A percentile compares a stretch with the other conserved stretches of the same genome.
Evolutionary conservation across 2,329 filamentous ascomycete genomes (phyloP).

Genomic region (Stemphylium vesicarium): DNA sequence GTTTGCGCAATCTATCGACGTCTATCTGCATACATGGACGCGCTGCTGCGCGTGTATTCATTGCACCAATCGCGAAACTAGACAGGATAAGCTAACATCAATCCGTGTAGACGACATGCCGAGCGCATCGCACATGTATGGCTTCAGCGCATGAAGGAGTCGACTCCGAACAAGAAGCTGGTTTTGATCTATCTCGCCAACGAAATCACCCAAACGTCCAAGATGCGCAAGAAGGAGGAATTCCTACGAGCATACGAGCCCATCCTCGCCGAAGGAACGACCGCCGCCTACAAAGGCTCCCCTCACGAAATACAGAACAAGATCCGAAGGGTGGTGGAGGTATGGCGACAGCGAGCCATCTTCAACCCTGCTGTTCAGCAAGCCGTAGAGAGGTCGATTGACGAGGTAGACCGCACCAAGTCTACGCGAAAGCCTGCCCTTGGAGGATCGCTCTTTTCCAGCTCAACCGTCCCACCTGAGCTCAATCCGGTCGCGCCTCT

Average conservation of each 20-base stretch:
- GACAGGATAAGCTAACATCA: conserved; percentile 25
- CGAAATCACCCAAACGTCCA: conserved; percentile 95
- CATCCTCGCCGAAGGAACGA: conserved; percentile 87
- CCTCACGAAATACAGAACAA: conserved; percentile 84
- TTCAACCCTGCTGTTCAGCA: conserved; percentile 83
- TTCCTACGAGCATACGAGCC: conserved; percentile 92
- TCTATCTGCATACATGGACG: not conserved
- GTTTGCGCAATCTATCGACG: conserved; percentile 8
- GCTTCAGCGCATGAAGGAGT: conserved; percentile 88
- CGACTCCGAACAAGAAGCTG: conserved; percentile 81
- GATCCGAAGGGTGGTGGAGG: conserved; percentile 86
- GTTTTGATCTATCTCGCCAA: conserved; percentile 96
- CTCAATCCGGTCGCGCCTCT: conserved; percentile 75
- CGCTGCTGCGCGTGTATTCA: not conserved
- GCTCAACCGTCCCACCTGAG: conserved; percentile 72
- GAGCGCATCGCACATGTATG: conserved; percentile 91
- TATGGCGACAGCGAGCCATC: conserved; percentile 87
- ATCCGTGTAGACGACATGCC: conserved; percentile 75
- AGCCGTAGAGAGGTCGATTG: conserved; percentile 78
- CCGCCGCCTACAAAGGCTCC: conserved; percentile 88
- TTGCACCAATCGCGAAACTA: conserved; percentile 1
- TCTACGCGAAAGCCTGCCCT: conserved; percentile 62
- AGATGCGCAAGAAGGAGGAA: conserved; percentile 88
- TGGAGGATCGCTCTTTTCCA: conserved; percentile 74
- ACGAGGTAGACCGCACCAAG: conserved; percentile 66